A percentile compares a stretch with the other conserved stretches of the same genome.
phyloP scores from a whole-genome alignment of 2,329 filamentous ascomycete genomes.

The Diaporthe aspalathi region DNA sequence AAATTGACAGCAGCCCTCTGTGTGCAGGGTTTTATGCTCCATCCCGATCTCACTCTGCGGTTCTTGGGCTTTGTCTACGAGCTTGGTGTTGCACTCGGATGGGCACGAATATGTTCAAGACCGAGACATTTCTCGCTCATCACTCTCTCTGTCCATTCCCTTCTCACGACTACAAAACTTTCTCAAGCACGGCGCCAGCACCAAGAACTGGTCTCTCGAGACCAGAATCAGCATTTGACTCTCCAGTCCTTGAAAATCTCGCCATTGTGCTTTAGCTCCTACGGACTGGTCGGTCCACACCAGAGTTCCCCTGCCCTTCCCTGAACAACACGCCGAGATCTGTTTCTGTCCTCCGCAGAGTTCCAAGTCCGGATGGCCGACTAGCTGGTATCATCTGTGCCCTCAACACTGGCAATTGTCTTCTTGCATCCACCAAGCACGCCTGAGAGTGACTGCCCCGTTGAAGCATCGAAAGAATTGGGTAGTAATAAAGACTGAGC shows the following conservation, averaged over 20 bases:
- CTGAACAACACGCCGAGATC: background rate
- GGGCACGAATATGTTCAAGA: background rate
- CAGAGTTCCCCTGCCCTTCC: background rate
- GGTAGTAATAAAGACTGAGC: slow-evolving; percentile 29
- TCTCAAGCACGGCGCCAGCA: background rate
- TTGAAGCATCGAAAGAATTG: slow-evolving; percentile 27
- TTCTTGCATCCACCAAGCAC: slow-evolving; percentile 2
- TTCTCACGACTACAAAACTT: background rate
- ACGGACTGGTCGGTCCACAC: background rate
- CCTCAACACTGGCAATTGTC: background rate
- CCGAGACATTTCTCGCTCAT: background rate
- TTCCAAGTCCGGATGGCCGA: background rate
- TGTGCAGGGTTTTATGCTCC: too few species aligned
- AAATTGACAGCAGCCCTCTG: too few species aligned
- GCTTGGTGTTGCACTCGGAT: background rate
- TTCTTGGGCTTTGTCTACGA: background rate
- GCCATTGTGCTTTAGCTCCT: background rate
- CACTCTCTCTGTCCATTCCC: slow-evolving; percentile 23
- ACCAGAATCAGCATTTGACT: slow-evolving; percentile 9
- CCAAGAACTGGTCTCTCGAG: background rate
- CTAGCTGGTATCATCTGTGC: slow-evolving; percentile 15
- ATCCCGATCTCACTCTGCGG: background rate
- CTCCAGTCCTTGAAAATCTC: background rate
- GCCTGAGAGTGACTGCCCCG: background rate
- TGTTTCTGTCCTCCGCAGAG: background rate